Evolutionary conservation across 768 basidiomycete genomes (phyloP).

Genomic region (Collybiopsis confluens): DNA sequence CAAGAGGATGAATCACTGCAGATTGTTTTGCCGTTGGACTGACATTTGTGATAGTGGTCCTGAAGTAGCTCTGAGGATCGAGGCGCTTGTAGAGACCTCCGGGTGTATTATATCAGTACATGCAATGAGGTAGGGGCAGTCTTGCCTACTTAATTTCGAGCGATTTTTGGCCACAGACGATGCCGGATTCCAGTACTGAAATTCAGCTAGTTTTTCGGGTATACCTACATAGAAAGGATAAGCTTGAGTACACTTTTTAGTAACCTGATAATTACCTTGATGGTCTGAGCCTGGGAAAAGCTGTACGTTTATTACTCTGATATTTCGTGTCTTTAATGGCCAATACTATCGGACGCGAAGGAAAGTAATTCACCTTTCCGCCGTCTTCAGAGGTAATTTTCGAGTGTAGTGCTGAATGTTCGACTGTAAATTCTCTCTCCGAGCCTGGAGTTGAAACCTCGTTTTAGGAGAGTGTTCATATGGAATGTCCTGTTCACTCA

Average conservation of each 20-base stretch:
- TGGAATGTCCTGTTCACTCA: slow-evolving; percentile 16
- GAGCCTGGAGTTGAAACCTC: slow-evolving; percentile 17
- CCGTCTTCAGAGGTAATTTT: background rate
- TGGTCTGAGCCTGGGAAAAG: slow-evolving; percentile 59
- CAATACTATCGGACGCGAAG: background rate
- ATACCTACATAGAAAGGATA: slow-evolving; percentile 31
- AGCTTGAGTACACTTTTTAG: background rate
- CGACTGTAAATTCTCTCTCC: background rate
- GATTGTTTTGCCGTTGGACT: slow-evolving; percentile 77
- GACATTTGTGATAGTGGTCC: slow-evolving; percentile 75
- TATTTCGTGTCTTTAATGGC: background rate
- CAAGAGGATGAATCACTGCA: slow-evolving; percentile 62
- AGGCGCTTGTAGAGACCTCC: slow-evolving; percentile 58
- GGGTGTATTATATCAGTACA: background rate
- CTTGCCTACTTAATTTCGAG: background rate
- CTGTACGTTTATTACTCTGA: slow-evolving; percentile 59
- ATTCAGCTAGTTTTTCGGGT: slow-evolving; percentile 45
- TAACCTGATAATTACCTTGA: slow-evolving; percentile 35
- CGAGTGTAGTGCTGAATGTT: slow-evolving; percentile 3
- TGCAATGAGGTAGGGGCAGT: too few relatives aligned
- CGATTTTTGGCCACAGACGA: slow-evolving; percentile 46
- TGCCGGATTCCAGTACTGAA: slow-evolving; percentile 55
- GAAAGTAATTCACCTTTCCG: background rate
- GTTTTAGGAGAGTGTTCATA: slow-evolving; percentile 34
- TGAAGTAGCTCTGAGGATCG: slow-evolving; percentile 51